These are phyloP conservation scores for Cryphonectria nitschkei DNA, from an alignment of 2,329 filamentous ascomycete species.

Conservation along the genomic window DNA sequence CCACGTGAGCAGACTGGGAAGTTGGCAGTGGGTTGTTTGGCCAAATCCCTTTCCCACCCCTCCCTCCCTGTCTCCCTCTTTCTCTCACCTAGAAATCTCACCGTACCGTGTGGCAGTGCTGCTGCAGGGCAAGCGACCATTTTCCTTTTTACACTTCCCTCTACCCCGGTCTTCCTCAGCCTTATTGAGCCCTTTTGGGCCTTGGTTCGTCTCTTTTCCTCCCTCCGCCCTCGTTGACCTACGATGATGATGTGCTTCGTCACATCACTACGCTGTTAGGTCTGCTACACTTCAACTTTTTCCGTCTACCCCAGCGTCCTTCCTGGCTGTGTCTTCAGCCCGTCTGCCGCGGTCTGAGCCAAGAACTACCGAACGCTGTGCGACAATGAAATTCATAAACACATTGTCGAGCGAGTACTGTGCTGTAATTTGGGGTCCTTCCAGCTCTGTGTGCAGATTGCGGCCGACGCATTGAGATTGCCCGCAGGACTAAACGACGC, in stretches of 20 bases:
- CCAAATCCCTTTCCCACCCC: background rate
- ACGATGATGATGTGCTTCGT: background rate
- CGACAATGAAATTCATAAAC: slow-evolving; percentile 4
- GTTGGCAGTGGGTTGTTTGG: background rate
- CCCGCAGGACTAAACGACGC: slow-evolving; percentile 5
- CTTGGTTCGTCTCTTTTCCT: background rate
- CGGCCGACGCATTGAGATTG: slow-evolving; percentile 3
- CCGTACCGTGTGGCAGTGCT: background rate
- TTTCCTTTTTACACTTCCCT: background rate
- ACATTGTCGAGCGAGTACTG: background rate
- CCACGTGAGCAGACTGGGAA: background rate
- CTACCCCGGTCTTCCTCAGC: background rate
- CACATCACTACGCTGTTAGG: background rate
- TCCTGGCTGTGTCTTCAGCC: slow-evolving; percentile 2
- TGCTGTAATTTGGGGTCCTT: background rate
- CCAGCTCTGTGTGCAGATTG: background rate
- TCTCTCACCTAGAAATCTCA: background rate
- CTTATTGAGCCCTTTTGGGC: background rate
- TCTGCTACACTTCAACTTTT: slow-evolving; percentile 3
- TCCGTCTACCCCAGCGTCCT: background rate
- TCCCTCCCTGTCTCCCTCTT: background rate
- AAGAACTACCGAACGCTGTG: background rate
- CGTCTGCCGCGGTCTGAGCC: background rate
- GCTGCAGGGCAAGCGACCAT: background rate
- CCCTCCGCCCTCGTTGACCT: background rate